These are phyloP conservation scores for Fusarium ramigenum DNA, from an alignment of 2,329 filamentous ascomycete genomes.

Conservation along the genomic window DNA sequence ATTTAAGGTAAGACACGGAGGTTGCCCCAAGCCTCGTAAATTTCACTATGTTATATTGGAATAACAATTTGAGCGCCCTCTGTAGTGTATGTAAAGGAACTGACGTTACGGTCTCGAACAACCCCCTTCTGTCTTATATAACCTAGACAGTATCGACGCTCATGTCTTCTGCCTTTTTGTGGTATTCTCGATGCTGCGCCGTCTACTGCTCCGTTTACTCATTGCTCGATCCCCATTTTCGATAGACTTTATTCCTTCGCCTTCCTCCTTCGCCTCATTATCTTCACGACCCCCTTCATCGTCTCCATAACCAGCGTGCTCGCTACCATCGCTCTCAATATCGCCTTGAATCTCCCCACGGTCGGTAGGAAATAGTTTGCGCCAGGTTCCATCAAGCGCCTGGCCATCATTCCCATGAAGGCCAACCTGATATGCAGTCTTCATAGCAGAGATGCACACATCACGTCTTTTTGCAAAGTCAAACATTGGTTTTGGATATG, in stretches of 20 bases:
- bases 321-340: slow-evolving; percentile 47
- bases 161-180: slow-evolving; percentile 44
- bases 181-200: slow-evolving; percentile 3
- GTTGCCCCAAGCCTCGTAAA: not conserved
- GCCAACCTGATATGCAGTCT: slow-evolving; percentile 72
- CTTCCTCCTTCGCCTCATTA: slow-evolving; percentile 21
- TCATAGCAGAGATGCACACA: slow-evolving; percentile 73
- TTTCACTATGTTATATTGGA: not conserved
- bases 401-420: slow-evolving; percentile 70
- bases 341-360: slow-evolving; percentile 54
- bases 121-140: not conserved
- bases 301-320: slow-evolving; percentile 46
- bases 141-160: not conserved
- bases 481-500: slow-evolving; percentile 81
- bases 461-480: slow-evolving; percentile 72
- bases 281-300: slow-evolving; percentile 38
- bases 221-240: not conserved
- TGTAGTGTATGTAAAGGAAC: not conserved
- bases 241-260: slow-evolving; percentile 23
- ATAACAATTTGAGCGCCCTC: not conserved
- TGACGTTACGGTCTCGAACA: not conserved
- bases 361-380: slow-evolving; percentile 54
- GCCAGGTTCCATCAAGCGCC: slow-evolving; percentile 70
- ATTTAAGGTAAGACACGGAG: not conserved
- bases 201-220: slow-evolving; percentile 40